Evolutionary conservation across 2,329 filamentous ascomycete genomes (phyloP).

Genomic region (Paecilomyces dactylethromorphus): DNA sequence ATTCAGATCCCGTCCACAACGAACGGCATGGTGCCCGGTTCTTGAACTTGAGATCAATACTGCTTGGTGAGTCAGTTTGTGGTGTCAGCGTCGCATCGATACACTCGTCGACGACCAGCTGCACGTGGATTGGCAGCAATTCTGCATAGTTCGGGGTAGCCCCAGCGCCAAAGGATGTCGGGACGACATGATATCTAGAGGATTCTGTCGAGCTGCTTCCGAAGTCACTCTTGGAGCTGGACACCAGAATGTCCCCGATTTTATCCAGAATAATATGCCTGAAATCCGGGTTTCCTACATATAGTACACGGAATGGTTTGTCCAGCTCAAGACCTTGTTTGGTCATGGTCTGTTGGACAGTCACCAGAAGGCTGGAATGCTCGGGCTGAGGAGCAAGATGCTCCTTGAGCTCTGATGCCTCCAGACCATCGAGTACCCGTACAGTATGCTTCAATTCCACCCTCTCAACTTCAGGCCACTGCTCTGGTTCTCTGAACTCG

Average conservation of each 20-base stretch:
- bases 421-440: conserved; percentile 24
- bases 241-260: conserved; percentile 41
- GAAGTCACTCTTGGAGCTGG: conserved; percentile 26
- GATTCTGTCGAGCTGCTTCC: conserved; percentile 31
- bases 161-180: conserved; percentile 40
- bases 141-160: conserved; percentile 42
- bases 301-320: conserved; percentile 39
- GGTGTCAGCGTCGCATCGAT: conserved; percentile 23
- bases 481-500: conserved; percentile 36
- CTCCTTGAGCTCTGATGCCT: conserved; percentile 21
- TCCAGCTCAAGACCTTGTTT: conserved; percentile 32
- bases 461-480: conserved; percentile 31
- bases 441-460: conserved; percentile 39
- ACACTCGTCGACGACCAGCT: conserved; percentile 44
- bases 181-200: conserved; percentile 43
- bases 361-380: conserved; percentile 29
- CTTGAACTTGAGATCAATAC: conserved; percentile 34
- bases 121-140: conserved; percentile 41
- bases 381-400: conserved; percentile 19
- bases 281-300: conserved; percentile 32
- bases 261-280: conserved; percentile 40
- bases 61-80: conserved; percentile 17
- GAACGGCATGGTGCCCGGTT: conserved; percentile 32
- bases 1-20: conserved; percentile 29
- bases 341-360: conserved; percentile 39